Percentiles rank a stretch among this genome's conserved stretches.
phyloP scores from a whole-genome alignment of 345 rosid genomes.

The Crucihimalaya himalaica region DNA sequence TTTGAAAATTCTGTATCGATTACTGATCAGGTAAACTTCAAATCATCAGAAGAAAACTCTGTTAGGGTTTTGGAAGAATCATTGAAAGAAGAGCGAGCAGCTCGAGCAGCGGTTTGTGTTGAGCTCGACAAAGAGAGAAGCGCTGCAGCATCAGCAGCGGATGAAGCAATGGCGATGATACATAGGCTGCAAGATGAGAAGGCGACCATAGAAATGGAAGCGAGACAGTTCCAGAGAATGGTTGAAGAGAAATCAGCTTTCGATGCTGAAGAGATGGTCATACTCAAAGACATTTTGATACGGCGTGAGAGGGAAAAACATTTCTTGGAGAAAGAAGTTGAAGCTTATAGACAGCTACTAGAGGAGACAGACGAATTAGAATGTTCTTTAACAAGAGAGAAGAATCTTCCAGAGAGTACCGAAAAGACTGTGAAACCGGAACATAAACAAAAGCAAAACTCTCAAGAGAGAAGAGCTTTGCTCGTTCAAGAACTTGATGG shows the following conservation, averaged over 20 bases:
- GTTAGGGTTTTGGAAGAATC: constrained; percentile 46
- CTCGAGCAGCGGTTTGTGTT: constrained; percentile 51
- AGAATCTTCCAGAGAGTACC: not conserved
- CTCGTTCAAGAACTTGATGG: constrained; percentile 49
- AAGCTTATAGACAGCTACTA: constrained; percentile 51
- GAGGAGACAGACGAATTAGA: constrained; percentile 42
- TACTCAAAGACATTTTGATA: constrained; percentile 72
- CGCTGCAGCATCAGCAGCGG: constrained; percentile 75
- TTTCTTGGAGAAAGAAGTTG: constrained; percentile 76
- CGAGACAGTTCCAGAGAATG: constrained; percentile 76
- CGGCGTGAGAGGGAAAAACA: constrained; percentile 72
- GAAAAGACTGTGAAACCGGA: constrained; percentile 24
- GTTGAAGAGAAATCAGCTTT: constrained; percentile 75
- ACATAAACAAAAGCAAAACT: constrained; percentile 21
- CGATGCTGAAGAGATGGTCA: constrained; percentile 72
- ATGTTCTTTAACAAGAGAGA: constrained; percentile 20
- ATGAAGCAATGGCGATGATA: constrained; percentile 83
- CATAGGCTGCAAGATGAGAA: constrained; percentile 70
- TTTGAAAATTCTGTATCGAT: constrained; percentile 20
- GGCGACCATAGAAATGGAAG: constrained; percentile 66
- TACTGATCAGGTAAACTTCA: constrained; percentile 35
- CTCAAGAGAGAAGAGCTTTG: constrained; percentile 41
- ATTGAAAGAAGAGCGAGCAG: constrained; percentile 49
- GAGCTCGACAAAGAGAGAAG: constrained; percentile 78
- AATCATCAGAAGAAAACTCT: constrained; percentile 27